A percentile compares a stretch with the other conserved stretches of the same genome.
phyloP scores from a whole-genome alignment of 176 grass and related monocot species.

The Oryza meridionalis region DNA sequence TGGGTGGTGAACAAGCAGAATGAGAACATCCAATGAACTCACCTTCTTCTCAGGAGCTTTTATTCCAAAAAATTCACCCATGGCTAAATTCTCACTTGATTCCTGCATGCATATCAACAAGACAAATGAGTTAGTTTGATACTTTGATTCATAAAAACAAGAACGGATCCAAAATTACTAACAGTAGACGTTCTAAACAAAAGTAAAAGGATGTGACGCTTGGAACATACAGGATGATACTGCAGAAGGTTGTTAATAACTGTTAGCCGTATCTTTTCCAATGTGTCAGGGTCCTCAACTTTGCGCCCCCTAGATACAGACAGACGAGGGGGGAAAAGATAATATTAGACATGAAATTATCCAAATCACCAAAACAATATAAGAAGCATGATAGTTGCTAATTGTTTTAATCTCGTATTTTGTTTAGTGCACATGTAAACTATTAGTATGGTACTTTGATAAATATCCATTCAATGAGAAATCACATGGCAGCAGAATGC shows the following conservation, averaged over 20 bases:
- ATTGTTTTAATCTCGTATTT: constrained; percentile 27
- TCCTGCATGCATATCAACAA: constrained; percentile 55
- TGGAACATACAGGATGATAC: constrained; percentile 90
- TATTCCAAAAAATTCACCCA: constrained; percentile 97
- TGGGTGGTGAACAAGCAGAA: constrained; percentile 30
- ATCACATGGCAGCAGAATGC: constrained; percentile 7
- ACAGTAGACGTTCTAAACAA: constrained; percentile 27
- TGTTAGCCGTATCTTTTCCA: constrained; percentile 90
- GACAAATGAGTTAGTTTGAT: constrained; percentile 24
- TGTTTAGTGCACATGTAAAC: background rate
- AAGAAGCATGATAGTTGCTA: constrained; percentile 4
- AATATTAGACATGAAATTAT: constrained; percentile 28
- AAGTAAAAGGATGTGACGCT: constrained; percentile 1
- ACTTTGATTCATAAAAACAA: constrained; percentile 17
- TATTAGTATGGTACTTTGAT: constrained; percentile 1
- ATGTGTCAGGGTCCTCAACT: constrained; percentile 88
- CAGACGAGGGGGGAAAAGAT: background rate
- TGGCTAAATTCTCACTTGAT: constrained; percentile 95
- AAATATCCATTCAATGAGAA: background rate
- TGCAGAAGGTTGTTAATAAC: constrained; percentile 98
- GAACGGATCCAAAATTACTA: background rate
- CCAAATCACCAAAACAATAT: background rate
- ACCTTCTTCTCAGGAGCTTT: constrained; percentile 92
- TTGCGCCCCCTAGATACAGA: constrained; percentile 75
- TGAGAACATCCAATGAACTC: constrained; percentile 29